phyloP scores from a whole-genome alignment of 768 basidiomycete genomes.

The Mycena olivaceomarginata region DNA sequence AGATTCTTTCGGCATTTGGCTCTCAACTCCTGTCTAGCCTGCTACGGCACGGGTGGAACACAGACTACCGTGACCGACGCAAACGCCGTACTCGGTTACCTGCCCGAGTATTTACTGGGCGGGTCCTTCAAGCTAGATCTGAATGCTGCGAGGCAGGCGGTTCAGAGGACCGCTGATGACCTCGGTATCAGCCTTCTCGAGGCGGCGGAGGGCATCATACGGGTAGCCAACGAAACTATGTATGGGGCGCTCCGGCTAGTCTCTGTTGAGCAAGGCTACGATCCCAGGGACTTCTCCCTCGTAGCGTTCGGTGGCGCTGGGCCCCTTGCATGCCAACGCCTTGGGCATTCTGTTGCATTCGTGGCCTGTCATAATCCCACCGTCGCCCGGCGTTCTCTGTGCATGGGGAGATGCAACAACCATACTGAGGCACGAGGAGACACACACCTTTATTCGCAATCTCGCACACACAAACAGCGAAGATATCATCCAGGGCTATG shows the following conservation, averaged over 20 bases:
- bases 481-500: conserved; percentile 31
- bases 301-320: conserved; percentile 45
- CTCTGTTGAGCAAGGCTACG: conserved; percentile 45
- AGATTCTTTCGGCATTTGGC: not conserved
- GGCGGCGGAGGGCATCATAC: conserved; percentile 44
- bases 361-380: conserved; percentile 41
- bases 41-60: conserved; percentile 40
- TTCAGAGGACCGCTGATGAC: conserved; percentile 41
- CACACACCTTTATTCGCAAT: conserved; percentile 37
- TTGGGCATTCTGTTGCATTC: conserved; percentile 32
- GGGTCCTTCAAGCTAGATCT: conserved; percentile 45
- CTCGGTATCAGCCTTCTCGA: conserved; percentile 39
- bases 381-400: conserved; percentile 43
- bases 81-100: conserved; percentile 45
- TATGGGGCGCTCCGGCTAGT: conserved; percentile 41
- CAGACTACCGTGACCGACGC: conserved; percentile 44
- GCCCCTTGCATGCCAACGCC: conserved; percentile 22
- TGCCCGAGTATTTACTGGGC: conserved; percentile 40
- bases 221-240: conserved; percentile 43
- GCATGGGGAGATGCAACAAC: conserved; percentile 44
- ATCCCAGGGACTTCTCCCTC: conserved; percentile 44
- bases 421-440: conserved; percentile 36
- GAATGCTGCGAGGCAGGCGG: conserved; percentile 34
- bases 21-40: conserved; percentile 22
- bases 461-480: conserved; percentile 18